phyloP scores from a whole-genome alignment of 345 rosid species.

The Euclidium syriacum region DNA sequence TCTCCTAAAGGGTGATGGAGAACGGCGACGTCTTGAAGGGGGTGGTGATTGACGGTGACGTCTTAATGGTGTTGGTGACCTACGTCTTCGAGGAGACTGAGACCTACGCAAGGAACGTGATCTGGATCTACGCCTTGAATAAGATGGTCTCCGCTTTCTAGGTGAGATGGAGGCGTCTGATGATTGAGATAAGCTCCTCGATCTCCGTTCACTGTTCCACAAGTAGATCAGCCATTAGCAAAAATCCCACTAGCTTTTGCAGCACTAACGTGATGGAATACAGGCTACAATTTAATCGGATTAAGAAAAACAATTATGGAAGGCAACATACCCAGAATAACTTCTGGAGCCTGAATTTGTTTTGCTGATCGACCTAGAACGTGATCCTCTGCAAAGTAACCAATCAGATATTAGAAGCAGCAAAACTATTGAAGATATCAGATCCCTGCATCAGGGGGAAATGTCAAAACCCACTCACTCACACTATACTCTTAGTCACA shows the following conservation, averaged over 20 bases:
- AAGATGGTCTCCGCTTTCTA: slow-evolving; percentile 41
- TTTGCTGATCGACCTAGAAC: slow-evolving; percentile 48
- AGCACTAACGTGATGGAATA: not conserved
- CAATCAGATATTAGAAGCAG: slow-evolving; percentile 4
- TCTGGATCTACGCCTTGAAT: slow-evolving; percentile 50
- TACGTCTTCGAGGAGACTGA: slow-evolving; percentile 39
- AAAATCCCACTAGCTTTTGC: not conserved
- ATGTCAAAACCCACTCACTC: not conserved
- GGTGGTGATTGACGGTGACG: slow-evolving; percentile 41
- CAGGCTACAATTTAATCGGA: not conserved
- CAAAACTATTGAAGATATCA: slow-evolving; percentile 22
- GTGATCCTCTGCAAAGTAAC: slow-evolving; percentile 44
- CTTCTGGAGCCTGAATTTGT: slow-evolving; percentile 63
- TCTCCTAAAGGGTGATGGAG: slow-evolving; percentile 35
- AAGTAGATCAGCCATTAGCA: slow-evolving; percentile 10
- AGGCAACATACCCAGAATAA: slow-evolving; percentile 46
- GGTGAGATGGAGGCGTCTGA: slow-evolving; percentile 52
- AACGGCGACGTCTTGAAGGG: slow-evolving; percentile 35
- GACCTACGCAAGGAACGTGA: slow-evolving; percentile 39
- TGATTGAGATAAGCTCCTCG: slow-evolving; percentile 74
- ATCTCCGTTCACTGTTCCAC: slow-evolving; percentile 38
- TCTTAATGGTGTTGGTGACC: slow-evolving; percentile 38
- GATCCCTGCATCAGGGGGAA: slow-evolving; percentile 32
- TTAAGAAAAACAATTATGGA: not conserved
- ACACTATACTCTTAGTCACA: not conserved